These are phyloP conservation scores for Ophiostoma australiae DNA, from an alignment of 2,329 filamentous ascomycete species.

Conservation along the genomic window DNA sequence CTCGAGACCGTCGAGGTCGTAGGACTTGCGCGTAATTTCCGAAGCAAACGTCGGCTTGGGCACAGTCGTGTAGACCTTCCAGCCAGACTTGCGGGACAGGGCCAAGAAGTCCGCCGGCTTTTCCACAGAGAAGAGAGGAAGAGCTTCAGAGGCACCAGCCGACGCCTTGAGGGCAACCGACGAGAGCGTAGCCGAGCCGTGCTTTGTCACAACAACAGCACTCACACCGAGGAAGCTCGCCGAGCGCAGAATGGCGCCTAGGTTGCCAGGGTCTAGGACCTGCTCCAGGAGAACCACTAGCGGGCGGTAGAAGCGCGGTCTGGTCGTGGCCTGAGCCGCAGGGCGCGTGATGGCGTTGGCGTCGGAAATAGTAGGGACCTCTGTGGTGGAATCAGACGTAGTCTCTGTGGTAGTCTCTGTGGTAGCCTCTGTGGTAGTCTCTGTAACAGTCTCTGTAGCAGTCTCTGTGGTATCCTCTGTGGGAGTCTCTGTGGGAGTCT, in stretches of 20 bases:
- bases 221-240: constrained; percentile 88
- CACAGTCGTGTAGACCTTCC: constrained; percentile 77
- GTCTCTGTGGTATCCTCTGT: background rate
- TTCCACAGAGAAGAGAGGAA: constrained; percentile 66
- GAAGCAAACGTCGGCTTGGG: constrained; percentile 37
- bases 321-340: background rate
- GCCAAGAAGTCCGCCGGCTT: constrained; percentile 66
- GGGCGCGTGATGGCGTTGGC: constrained; percentile 6
- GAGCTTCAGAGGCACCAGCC: constrained; percentile 76
- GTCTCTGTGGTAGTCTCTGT: background rate
- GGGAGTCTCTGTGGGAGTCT: background rate
- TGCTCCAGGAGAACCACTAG: constrained; percentile 70
- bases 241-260: constrained; percentile 83
- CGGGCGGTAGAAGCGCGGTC: constrained; percentile 49
- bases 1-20: constrained; percentile 47
- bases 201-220: constrained; percentile 70
- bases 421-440: background rate
- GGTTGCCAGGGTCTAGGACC: constrained; percentile 80
- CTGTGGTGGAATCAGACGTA: background rate
- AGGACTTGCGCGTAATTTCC: constrained; percentile 23
- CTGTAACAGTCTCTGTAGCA: background rate
- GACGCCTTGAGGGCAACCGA: constrained; percentile 81
- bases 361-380: background rate
- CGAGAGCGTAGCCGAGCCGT: constrained; percentile 68
- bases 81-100: constrained; percentile 64